Conservation (phyloP, 83 land plant species). For the Picea abies region DNA sequence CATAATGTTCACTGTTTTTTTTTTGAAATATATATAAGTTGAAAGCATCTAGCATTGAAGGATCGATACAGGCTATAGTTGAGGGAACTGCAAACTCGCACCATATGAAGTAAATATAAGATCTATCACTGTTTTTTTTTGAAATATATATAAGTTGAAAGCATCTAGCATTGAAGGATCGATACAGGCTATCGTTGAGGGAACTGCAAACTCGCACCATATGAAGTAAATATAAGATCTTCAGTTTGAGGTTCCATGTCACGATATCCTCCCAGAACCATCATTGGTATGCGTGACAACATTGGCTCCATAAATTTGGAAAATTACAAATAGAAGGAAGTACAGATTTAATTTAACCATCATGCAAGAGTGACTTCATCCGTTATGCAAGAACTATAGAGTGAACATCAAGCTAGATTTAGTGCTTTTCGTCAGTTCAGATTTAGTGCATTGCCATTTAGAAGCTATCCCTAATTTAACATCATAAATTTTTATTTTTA, state of each 20-base stretch:
- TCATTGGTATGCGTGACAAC: conserved; percentile 25
- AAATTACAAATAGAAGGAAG: too few relatives aligned
- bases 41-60: conserved; percentile 37
- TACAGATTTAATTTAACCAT: too few relatives aligned
- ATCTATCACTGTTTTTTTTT: conserved; percentile 25
- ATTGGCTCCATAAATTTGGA: conserved; percentile 34
- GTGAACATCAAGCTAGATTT: too few relatives aligned
- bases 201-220: conserved; percentile 32
- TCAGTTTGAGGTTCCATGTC: conserved; percentile 29
- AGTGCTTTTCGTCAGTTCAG: too few relatives aligned
- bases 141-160: conserved; percentile 32
- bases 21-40: conserved; percentile 32
- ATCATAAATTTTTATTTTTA: too few relatives aligned
- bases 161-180: conserved; percentile 41
- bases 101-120: conserved; percentile 30
- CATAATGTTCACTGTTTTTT: conserved; percentile 17
- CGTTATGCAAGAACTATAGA: too few relatives aligned
- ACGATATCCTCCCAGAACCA: conserved; percentile 41
- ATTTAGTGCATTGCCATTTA: too few relatives aligned
- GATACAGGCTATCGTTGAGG: conserved; percentile 23
- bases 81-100: conserved; percentile 30
- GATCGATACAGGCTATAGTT: conserved; percentile 31
- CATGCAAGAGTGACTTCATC: too few relatives aligned
- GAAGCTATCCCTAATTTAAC: too few relatives aligned
- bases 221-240: conserved; percentile 23